Evolutionary conservation across 139 green algal genomes (phyloP), one percentile per base, ranked within the genome.

Genomic region (Coccomyxa sp.): DNA sequence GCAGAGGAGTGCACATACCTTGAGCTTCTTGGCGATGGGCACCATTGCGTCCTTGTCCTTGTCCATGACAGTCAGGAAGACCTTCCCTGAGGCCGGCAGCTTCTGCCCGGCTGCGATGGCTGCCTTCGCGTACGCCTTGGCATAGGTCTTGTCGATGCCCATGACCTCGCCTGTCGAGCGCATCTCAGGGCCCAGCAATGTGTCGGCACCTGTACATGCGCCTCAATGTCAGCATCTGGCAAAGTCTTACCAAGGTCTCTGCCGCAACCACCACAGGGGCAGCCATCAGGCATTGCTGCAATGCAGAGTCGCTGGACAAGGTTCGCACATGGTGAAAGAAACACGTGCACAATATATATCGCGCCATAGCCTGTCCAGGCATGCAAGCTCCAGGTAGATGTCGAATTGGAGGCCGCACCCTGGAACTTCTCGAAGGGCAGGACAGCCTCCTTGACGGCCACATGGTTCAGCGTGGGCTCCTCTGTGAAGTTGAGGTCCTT

Each of bases 401-500:
- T n/a, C n/a, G n/a, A n/a, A n/a, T n/a, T n/a, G 50, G 5, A 64
- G 50, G 50, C 12, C 31, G 24, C 55, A 55, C 97, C 96, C 34
- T 89, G 89, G 86, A 99, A 99, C 90, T 99, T 99, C 86, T 97
- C 94, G 87, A 99, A 99, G 4, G 97, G 97, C 78, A 99, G 90
- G 78, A 99, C 96, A 34, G 97, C 97, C 88, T 99, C 97, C 90
- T 99, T 99, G 39, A 99, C 96, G 0, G 95, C 87, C 35, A 99
- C 96, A 81, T 99, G 96, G 39, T 90, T 86, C 22, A 90, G 81
- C 55, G 73, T 33, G 72, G 93, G 85, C 92, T 98, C 96, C 82
- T 95, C 84, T 0, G 88, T 96, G 83, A 99, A 96, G 55, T 76
- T 78, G 4, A 99, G 74, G 39, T 99, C 92, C 16, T 87, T 16